phyloP scores from a whole-genome alignment of 345 rosid species.

The Populus davidiana region DNA sequence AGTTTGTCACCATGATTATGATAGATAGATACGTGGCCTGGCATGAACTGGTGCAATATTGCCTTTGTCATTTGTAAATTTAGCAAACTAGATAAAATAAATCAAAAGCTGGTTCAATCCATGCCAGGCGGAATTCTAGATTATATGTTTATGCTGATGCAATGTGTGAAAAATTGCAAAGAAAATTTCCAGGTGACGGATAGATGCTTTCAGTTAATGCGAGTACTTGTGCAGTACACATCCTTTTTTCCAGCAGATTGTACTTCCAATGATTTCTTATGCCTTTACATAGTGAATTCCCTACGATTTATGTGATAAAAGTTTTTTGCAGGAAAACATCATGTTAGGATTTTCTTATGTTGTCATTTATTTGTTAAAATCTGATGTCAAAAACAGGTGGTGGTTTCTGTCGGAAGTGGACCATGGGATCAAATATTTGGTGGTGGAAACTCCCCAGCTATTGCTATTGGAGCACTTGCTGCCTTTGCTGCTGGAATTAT shows the following conservation, averaged over 20 bases:
- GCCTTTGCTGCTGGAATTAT: slow-evolving; percentile 62
- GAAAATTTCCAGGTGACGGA: neutral
- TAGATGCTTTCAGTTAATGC: neutral
- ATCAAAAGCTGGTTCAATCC: neutral
- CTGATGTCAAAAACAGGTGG: slow-evolving; percentile 39
- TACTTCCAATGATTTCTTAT: neutral
- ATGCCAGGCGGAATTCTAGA: neutral
- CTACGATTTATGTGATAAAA: neutral
- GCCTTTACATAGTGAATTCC: neutral
- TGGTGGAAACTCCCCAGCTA: slow-evolving; percentile 77
- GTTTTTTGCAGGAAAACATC: neutral
- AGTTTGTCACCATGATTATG: no score
- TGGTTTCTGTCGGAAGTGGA: slow-evolving; percentile 75
- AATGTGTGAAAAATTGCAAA: neutral
- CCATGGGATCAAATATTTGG: slow-evolving; percentile 82
- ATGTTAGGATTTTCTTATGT: neutral
- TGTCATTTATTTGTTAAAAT: slow-evolving; percentile 4
- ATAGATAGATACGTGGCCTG: neutral
- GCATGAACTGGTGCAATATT: neutral
- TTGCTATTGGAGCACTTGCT: slow-evolving; percentile 66
- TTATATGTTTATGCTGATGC: neutral
- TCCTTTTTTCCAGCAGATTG: neutral
- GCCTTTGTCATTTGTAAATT: no score
- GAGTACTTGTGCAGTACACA: neutral
- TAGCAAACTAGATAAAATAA: neutral